Percentiles rank a stretch among this genome's conserved stretches.
These are phyloP conservation scores for Gentiana straminea DNA, from an alignment of 257 asterid species.

Conservation along the genomic window DNA sequence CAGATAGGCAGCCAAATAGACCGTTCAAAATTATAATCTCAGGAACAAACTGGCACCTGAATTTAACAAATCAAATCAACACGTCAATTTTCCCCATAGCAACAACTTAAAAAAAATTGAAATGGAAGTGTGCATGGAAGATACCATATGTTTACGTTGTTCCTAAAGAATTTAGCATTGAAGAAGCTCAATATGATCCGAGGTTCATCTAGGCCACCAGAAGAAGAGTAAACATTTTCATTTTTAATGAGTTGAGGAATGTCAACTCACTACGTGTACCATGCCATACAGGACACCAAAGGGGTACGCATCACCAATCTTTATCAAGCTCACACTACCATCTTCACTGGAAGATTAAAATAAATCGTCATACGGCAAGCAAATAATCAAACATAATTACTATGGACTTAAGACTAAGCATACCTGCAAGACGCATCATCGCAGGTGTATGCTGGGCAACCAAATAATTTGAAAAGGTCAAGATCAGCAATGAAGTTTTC, in stretches of 20 bases:
- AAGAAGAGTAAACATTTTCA: conserved; percentile 94
- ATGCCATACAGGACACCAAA: conserved; percentile 98
- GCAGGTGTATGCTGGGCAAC: conserved; percentile 77
- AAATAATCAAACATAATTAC: not conserved
- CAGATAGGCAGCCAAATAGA: conserved; percentile 83
- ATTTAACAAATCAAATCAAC: conserved; percentile 14
- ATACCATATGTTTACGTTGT: conserved; percentile 67
- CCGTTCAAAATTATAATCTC: conserved; percentile 85
- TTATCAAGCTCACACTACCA: conserved; percentile 75
- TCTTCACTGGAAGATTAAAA: conserved; percentile 52
- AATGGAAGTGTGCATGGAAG: conserved; percentile 12
- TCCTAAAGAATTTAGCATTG: conserved; percentile 77
- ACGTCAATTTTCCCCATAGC: not conserved
- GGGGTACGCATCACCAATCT: conserved; percentile 74
- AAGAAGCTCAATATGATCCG: conserved; percentile 85
- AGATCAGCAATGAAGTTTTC: too few species aligned
- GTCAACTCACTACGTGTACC: conserved; percentile 95
- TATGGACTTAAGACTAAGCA: conserved; percentile 7
- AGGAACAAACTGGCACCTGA: conserved; percentile 95
- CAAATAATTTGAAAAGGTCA: conserved; percentile 77
- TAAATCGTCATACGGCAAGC: conserved; percentile 7
- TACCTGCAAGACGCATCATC: conserved; percentile 94
- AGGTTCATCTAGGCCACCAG: conserved; percentile 98
- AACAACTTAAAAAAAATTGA: not conserved
- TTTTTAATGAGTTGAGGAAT: conserved; percentile 83